These are phyloP conservation scores for Fusarium falciforme DNA, from an alignment of 2,329 filamentous ascomycete genomes.

Conservation along the genomic window DNA sequence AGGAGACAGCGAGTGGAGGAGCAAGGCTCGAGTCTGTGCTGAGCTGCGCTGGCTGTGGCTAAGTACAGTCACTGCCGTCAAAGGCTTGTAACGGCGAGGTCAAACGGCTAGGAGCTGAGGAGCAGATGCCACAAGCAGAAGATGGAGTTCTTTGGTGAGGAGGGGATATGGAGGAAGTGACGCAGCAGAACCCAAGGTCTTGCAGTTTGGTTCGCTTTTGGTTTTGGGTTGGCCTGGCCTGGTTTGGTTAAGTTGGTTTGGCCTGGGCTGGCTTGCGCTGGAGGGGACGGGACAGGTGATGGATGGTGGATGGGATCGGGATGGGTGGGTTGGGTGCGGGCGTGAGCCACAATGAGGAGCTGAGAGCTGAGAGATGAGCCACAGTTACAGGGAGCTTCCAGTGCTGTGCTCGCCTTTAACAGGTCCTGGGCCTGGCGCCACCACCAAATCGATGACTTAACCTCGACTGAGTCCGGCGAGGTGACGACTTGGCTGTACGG, in stretches of 20 bases:
- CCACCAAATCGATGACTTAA: slow-evolving; percentile 24
- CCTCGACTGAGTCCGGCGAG: background rate
- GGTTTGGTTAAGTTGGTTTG: background rate
- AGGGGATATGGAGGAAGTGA: slow-evolving; percentile 36
- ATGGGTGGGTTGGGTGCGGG: slow-evolving; percentile 26
- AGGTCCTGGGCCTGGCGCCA: slow-evolving; percentile 11
- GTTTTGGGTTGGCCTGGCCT: slow-evolving; percentile 29
- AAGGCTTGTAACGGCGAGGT: background rate
- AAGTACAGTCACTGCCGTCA: background rate
- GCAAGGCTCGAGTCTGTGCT: slow-evolving; percentile 34
- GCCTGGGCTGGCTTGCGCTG: background rate
- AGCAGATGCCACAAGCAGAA: slow-evolving; percentile 10
- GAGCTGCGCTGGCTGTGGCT: slow-evolving; percentile 18
- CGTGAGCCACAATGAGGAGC: slow-evolving; percentile 14
- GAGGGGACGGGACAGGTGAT: slow-evolving; percentile 38
- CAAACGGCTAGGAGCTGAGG: slow-evolving; percentile 2
- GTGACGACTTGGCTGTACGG: background rate
- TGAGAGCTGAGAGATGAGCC: slow-evolving; percentile 12
- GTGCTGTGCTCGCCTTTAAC: background rate
- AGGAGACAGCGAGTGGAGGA: slow-evolving; percentile 34
- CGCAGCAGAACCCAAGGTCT: slow-evolving; percentile 36
- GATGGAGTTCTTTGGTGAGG: slow-evolving; percentile 7
- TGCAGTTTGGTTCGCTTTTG: slow-evolving; percentile 26
- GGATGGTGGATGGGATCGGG: slow-evolving; percentile 36
- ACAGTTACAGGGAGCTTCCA: slow-evolving; percentile 13